Evolutionary conservation across 2,329 filamentous ascomycete species (phyloP), one percentile per base, ranked within the genome.

Genomic region (Talaromyces sp.): DNA sequence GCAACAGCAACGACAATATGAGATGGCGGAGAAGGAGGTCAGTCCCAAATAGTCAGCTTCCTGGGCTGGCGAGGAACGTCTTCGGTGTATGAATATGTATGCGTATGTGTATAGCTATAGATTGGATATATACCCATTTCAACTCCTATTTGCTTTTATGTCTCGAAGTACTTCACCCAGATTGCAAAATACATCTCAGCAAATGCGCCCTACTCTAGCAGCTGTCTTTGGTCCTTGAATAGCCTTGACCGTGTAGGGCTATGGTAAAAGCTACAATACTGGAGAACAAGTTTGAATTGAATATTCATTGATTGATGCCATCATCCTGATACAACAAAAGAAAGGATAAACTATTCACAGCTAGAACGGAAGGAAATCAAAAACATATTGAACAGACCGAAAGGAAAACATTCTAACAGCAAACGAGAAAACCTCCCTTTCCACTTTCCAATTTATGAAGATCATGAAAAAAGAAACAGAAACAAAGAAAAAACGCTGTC

Each of bases 361-460:
- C 43, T 64, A 22, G 40, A 65, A 68, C 38, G 25, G 22, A 60
- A 59, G 56, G 22, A 45, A 59, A 31, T 59, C 25, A 45, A 51
- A 60, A 54, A 60, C 58, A 67, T 56, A 49, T 47, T 64, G 68
- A 66, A 47, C 67, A 69, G 61, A 65, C 54, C 51, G 67, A 65
- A 67, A 51, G 25, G 64, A 58, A 59, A 64, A 65, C 65, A 68
- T 61, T 68, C 67, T 65, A 68, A 72, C 66, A 69, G 66, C 66
- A 68, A 70, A 67, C 65, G 65, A 64, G 67, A 68, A 68, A 58
- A 47, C 60, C 54, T 53, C 59, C 59, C 58, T 45, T 61, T 56
- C 58, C 58, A 65, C 53, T 49, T 58, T 56, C 58, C 58, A 61
- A 51, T 27, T 34, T 63, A 53, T 65, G 36, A 59, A 29, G 5